Base-by-base conservation (phyloP, 768 basidiomycete species). In the Thelephora ganbajun region DNA sequence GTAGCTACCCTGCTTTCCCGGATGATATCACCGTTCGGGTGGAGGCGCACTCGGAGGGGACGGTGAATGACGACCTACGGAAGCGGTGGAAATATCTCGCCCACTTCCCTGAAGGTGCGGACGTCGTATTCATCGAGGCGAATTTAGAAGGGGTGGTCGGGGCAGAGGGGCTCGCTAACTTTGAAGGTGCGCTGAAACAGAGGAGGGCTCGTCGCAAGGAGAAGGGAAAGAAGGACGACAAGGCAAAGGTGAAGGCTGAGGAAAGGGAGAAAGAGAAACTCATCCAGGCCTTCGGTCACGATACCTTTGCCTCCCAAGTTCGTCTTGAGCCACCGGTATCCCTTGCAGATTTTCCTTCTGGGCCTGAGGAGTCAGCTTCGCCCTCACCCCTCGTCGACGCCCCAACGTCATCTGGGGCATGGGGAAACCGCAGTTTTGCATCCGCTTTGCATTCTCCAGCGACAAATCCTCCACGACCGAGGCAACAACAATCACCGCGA, bases 31-130 rank as follows among this genome's bases (percentile, higher is more conserved):
- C 73, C 5, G 72, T 96, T 30, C 74, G 77, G n/a, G 81, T 96
- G 23, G 87, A 90, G 55, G 79, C 79, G 12, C 69, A 74, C 19
- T 70, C 76, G 2, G 82, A 87, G 60, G 77, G 85, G 39, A 77
- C 83, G 0, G 83, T 99, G 54, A 88, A 94, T 61, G 92, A 93
- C 51, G 92, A 96, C 51, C 69, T 99, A 22, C 80, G 93, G 43
- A 87, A 90, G 63, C 81, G 93, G 30, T 97, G 90, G 71, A 94
- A 93, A 61, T 98, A 97, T 62, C 81, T 99, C 51, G 79, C 79
- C 3, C 93, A 98, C 63, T 72, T 97, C 55, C 88, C 93, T 1
- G 82, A 89, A 49, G 82, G 88, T 39, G 82, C 89, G 34, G 93
- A 98, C 57, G 89, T 97, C 41, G 83, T 91, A 19, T 97, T 97